phyloP scores from a whole-genome alignment of 1,284 basidiomycete genomes.

The Chalciporus sp. region DNA sequence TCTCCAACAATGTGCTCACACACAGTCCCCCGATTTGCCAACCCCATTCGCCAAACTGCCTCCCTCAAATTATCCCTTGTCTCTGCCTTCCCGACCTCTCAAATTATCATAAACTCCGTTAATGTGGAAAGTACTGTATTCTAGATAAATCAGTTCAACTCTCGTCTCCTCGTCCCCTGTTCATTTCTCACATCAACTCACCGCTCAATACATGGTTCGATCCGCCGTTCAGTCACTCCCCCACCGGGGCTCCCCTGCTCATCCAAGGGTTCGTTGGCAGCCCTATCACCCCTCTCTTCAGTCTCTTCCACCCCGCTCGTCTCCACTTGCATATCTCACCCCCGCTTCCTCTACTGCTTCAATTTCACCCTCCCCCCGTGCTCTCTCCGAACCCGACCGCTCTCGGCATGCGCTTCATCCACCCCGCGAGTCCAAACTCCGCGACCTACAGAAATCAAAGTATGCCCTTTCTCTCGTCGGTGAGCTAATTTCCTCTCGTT shows the following conservation, averaged over 20 bases:
- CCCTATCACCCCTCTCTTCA: conserved; percentile 52
- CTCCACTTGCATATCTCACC: conserved; percentile 34
- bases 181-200: conserved; percentile 18
- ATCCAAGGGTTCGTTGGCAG: conserved; percentile 67
- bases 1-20: conserved; percentile 42
- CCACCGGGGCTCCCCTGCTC: conserved; percentile 62
- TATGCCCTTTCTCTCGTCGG: conserved; percentile 68
- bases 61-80: conserved; percentile 19
- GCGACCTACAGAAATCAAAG: conserved; percentile 60
- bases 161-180: conserved; percentile 20
- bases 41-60: conserved; percentile 24
- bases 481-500: conserved; percentile 40
- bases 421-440: conserved; percentile 39
- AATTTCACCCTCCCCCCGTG: conserved; percentile 41
- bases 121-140: conserved; percentile 43
- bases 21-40: conserved; percentile 28
- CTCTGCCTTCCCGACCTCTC: conserved; percentile 4
- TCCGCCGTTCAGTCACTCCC: conserved; percentile 60
- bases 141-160: conserved; percentile 33
- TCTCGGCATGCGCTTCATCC: conserved; percentile 33
- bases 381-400: conserved; percentile 42
- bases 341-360: conserved; percentile 52
- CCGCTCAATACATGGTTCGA: conserved; percentile 48
- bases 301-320: conserved; percentile 44
- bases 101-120: conserved; percentile 23